Evolutionary conservation across 2,329 filamentous ascomycete genomes (phyloP), one percentile per base, ranked within the genome.

Genomic region (Neofusicoccum umdonicola): DNA sequence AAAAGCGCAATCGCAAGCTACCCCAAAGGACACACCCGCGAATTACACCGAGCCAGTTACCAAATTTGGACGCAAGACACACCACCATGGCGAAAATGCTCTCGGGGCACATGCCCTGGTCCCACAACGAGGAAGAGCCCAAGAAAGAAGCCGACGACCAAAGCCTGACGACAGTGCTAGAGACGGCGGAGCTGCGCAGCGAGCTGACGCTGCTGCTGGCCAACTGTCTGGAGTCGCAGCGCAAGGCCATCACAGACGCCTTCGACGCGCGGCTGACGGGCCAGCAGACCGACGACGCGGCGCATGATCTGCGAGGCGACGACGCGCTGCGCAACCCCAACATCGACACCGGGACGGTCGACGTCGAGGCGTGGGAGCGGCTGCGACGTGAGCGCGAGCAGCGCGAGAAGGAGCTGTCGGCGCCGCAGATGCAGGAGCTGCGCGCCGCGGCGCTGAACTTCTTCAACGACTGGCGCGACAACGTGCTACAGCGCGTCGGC

Each of bases 381-480:
- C 69, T 70, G 3, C 63, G 70, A 22, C 74, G 74, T 45, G 71
- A 77, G 64, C 71, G 77, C 11, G 72, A 70, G 35, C 69, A 77
- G 54, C 71, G 82, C 48, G 77, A 81, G 70, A 82, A 82, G 68
- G 84, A 86, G 66, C 73, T 87, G 9, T 80, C 79, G 17, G 78
- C 78, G 3, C 78, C 79, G 3, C 80, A 81, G 62, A 82, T 89
- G 67, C 79, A 83, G 65, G 88, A 91, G 70, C 77, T 93, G 70
- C 93, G 88, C 79, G 87, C 85, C 67, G 88, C 90, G 62, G 84
- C 88, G 1, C 74, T 96, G 4, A 79, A 83, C 6, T 88, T 89
- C 73, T 96, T 94, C 73, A 87, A 90, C 65, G 89, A 92, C 68
- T 98, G 94, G 94, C 86, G 91, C 70, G 83, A 87, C 5, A 81